Conservation (phyloP, 352 stramenopile species). For the Thraustotheca clavata region DNA sequence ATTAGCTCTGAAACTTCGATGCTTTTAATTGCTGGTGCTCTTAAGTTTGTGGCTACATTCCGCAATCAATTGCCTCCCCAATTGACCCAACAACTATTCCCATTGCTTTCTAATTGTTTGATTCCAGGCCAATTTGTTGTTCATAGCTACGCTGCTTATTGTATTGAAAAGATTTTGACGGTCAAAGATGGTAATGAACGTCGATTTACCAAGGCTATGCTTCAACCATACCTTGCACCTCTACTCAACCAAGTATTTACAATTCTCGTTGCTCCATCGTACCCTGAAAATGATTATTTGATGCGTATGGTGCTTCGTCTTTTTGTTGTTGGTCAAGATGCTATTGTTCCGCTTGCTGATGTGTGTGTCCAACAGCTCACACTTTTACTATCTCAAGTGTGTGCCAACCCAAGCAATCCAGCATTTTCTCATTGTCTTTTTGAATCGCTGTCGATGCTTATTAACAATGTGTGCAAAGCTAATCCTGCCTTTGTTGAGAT, state of each 20-base stretch:
- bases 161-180: slow-evolving; percentile 94
- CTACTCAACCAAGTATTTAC: slow-evolving; percentile 94
- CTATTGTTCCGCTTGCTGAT: slow-evolving; percentile 87
- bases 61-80: slow-evolving; percentile 93
- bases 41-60: slow-evolving; percentile 99
- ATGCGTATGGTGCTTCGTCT: slow-evolving; percentile 98
- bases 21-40: slow-evolving; percentile 94
- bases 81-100: slow-evolving; percentile 89
- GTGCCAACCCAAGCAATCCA: slow-evolving; percentile 97
- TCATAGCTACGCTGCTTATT: slow-evolving; percentile 95
- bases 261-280: slow-evolving; percentile 90
- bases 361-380: slow-evolving; percentile 95
- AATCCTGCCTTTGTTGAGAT: slow-evolving; percentile 62
- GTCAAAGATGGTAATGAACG: slow-evolving; percentile 82
- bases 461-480: slow-evolving; percentile 88
- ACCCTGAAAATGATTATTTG: slow-evolving; percentile 97
- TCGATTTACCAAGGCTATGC: slow-evolving; percentile 69
- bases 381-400: slow-evolving; percentile 83
- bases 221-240: slow-evolving; percentile 87
- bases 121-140: slow-evolving; percentile 89
- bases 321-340: slow-evolving; percentile 88
- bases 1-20: slow-evolving; percentile 69
- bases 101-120: slow-evolving; percentile 85
- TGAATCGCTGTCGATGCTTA: slow-evolving; percentile 95
- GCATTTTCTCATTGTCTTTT: slow-evolving; percentile 99